Base-by-base conservation (phyloP, 2,329 filamentous ascomycete genomes). In the Diatrype stigma region DNA sequence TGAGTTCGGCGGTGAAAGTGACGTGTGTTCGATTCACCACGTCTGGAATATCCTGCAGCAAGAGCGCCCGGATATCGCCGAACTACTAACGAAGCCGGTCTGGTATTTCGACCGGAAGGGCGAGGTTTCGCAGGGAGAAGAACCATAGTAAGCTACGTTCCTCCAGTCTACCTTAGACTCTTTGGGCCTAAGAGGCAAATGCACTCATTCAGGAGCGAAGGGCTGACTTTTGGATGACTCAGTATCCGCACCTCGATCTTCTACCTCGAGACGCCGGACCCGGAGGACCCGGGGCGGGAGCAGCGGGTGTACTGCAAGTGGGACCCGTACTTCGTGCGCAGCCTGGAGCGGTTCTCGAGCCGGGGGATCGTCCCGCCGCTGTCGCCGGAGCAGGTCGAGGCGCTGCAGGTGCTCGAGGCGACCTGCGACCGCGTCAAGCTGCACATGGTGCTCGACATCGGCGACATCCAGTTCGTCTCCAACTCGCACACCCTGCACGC, bases 61-160 rank as follows among this genome's bases (percentile, higher is more conserved):
- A 37, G 83, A 93, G 65, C 78, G 89, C 22, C 89, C 90, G 0
- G 90, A 93, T 62, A 86, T 95, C 1, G 86, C 89, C 1, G 82
- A 88, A 67, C 78, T 85, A 6, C 75, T 96, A 48, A 86, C 87
- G 1, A 73, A 85, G 66, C 90, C 90, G 1, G 82, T 90, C 56
- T 96, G 90, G 90, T 94, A 95, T 73, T 93, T 95, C 67, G 90
- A 96, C 70, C 86, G 90, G 49, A 96, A 96, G 74, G 90, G 90
- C 11, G 90, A 96, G 74, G 83, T 81, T 1, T 88, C 84, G 21
- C 72, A 76, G 14, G 90, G 89, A 12, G 79, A 95, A 69, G 82
- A 92, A 49, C 84, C 85, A 51, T 95, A 84, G 37, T 42, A 42
- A 42, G 37, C 19, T 10, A 21, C 3, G 37, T n/a, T 42, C 37